These are phyloP conservation scores for Myriosclerotinia scirpicola DNA, from an alignment of 2,329 filamentous ascomycete genomes.

Conservation along the genomic window DNA sequence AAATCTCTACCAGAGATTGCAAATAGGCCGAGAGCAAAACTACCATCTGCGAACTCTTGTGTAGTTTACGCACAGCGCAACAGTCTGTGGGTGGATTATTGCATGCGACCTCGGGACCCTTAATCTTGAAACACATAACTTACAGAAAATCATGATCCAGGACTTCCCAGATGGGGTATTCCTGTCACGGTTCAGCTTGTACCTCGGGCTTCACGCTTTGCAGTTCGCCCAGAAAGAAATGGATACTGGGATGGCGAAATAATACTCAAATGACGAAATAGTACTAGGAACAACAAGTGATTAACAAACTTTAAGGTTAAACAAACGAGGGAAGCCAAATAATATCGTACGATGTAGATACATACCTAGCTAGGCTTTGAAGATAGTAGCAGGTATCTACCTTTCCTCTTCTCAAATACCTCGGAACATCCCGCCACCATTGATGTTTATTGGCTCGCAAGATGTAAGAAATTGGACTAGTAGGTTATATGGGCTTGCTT, in stretches of 20 bases:
- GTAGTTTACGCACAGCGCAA: not conserved
- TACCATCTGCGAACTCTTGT: not conserved
- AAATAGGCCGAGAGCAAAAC: not conserved
- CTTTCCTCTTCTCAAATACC: not conserved
- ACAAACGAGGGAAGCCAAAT: not conserved
- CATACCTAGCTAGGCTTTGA: not conserved
- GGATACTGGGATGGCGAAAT: not conserved
- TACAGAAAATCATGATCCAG: not conserved
- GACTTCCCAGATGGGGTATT: not conserved
- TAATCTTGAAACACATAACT: not conserved
- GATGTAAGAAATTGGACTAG: not conserved
- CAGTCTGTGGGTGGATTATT: not conserved
- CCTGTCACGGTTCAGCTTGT: not conserved
- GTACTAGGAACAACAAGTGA: not conserved
- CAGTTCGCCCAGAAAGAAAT: not conserved
- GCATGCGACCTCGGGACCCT: not conserved
- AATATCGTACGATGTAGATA: not conserved
- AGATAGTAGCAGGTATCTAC: not conserved
- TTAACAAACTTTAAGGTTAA: not conserved
- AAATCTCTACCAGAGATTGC: conserved; percentile 4
- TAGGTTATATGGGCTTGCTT: not conserved
- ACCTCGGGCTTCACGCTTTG: not conserved
- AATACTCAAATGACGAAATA: not conserved
- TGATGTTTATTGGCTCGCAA: not conserved
- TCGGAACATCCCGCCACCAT: not conserved